Base-by-base conservation (phyloP, 495 filamentous ascomycete species). In the Hypoxylon intermedium region DNA sequence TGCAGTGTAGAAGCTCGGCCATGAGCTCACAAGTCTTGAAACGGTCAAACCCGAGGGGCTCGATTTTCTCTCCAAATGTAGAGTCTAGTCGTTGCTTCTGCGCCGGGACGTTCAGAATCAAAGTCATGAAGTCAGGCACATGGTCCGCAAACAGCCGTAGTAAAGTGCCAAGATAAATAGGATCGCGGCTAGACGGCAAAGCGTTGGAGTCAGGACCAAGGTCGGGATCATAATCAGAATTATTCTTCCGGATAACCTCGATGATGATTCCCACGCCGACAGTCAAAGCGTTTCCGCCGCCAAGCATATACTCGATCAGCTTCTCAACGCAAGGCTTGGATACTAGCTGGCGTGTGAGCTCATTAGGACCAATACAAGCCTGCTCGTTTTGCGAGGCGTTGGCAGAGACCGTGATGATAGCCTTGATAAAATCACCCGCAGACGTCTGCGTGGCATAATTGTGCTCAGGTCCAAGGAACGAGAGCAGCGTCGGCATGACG, bases 1-100 rank as follows among this genome's bases (percentile, higher is more conserved):
- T 98, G 75, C 94, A 99, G 69, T 99, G 94, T 28, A 99, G 75
- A 38, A 99, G 79, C 67, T 99, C 94, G 1, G 94, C 94, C 95
- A 99, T 98, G 62, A 99, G 79, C 74, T 99, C 94, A 70, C 95
- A 99, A 0, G 94, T 97, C 79, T 99, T 99, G 80, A 99, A 99
- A 7, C 94, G 82, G 72, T 99, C 94, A 67, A 99, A 99, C 1
- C 94, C 95, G 13, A 99, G 79, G 6, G 95, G 93, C 75, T 99
- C 93, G 52, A 98, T 96, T 69, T 86, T 89, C 44, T 83, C 83
- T 26, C 93, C 93, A 78, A 93, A 99, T 1, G 94, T 93, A 5
- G 79, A 80, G n/a, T 70, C 63, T 2, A 78, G 63, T 5, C 66
- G 67, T n/a, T 74, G 67, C 55, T 75, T 73, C 42, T 79, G 72